Percentiles rank a stretch among this genome's conserved stretches.
These are phyloP conservation scores for Boletus mariae DNA, from an alignment of 1,284 basidiomycete genomes.

Conservation along the genomic window DNA sequence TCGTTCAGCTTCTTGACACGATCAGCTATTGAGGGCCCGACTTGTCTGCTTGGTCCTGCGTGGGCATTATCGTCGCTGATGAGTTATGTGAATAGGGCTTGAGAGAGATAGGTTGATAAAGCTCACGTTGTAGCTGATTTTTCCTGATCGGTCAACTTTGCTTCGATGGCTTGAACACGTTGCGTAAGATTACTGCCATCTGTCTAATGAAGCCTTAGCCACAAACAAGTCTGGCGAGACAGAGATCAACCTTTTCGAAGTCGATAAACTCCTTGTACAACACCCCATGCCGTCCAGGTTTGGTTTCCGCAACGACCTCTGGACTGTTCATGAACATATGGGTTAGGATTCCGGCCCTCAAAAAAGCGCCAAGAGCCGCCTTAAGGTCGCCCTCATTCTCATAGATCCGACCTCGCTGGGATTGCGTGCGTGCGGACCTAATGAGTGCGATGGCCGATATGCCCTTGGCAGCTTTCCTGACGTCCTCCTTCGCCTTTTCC, in stretches of 20 bases:
- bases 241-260: constrained; percentile 53
- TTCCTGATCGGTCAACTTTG: constrained; percentile 56
- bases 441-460: constrained; percentile 56
- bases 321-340: constrained; percentile 54
- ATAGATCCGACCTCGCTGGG: constrained; percentile 43
- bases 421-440: constrained; percentile 54
- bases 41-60: constrained; percentile 36
- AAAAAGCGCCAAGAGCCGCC: constrained; percentile 54
- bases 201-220: constrained; percentile 37
- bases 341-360: constrained; percentile 56
- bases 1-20: constrained; percentile 67
- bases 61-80: constrained; percentile 20
- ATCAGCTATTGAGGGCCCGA: constrained; percentile 64
- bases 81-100: constrained; percentile 9
- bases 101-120: constrained; percentile 12
- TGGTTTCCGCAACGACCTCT: constrained; percentile 52
- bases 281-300: constrained; percentile 43
- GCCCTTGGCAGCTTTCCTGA: constrained; percentile 50
- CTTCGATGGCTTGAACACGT: constrained; percentile 51
- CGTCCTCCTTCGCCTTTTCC: constrained; percentile 54
- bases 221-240: constrained; percentile 9
- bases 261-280: constrained; percentile 55
- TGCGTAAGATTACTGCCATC: constrained; percentile 48
- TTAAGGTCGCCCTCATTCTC: constrained; percentile 58
- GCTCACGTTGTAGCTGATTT: constrained; percentile 45